Base-by-base conservation (phyloP, 768 basidiomycete genomes). In the Psilocybe azurescens region DNA sequence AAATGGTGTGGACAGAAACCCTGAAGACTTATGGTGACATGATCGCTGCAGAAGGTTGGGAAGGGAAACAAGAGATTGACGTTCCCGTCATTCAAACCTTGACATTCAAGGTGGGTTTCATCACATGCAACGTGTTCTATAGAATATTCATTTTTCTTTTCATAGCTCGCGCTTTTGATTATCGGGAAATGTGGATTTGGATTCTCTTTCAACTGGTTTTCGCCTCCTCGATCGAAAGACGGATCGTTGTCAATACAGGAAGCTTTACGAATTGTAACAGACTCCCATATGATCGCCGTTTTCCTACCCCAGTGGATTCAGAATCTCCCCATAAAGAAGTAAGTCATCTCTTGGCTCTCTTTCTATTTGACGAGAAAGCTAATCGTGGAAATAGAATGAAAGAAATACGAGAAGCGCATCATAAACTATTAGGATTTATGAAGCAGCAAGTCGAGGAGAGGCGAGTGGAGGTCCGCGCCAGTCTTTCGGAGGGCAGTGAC, bases 111-210 rank as follows among this genome's bases (percentile, higher is more conserved):
- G 79, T 77, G 33, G 7, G 58, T 57, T 20, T 16, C 52, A 20
- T 16, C 14, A 9, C 41, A 10, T 33, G 48, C 36, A 24, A 14
- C 9, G 3, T 51, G 28, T 20, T 53, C 33, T n/a, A 32, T n/a
- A 32, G 30, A 14, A 24, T 63, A 3, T 20, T 32, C 18, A n/a
- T n/a, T 46, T 36, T 24, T 36, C 51, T 29, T 48, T 5, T 2
- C 18, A 56, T 39, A 84, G 82, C 60, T 81, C 14, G 78, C 82
- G 3, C 73, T 83, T 10, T 63, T 83, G 14, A 68, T 82, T 11
- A 75, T 85, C 24, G 78, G 77, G 9, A 77, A 71, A 65, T 83
- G 82, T 59, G 82, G 79, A 1, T 83, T 83, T 52, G 83, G 83
- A 3, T 77, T 83, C 44, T 67, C 74, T 0, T 79, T 81, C 54